Conservation (phyloP, 179 eudicot species). For the Gypsophila paniculata region DNA sequence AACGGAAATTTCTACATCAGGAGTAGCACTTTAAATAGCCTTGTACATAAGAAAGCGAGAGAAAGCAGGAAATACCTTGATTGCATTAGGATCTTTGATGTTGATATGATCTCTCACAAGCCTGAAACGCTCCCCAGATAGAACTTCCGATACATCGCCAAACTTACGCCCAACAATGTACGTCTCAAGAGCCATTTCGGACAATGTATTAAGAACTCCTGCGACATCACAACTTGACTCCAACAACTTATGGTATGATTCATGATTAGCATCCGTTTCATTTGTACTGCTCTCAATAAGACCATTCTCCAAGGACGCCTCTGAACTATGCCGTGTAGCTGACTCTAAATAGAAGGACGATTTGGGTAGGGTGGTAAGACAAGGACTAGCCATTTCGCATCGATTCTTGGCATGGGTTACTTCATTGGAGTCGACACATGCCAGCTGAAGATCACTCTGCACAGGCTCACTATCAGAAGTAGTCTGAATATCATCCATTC, state of each 20-base stretch:
- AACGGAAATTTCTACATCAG: conserved; percentile 19
- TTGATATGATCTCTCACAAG: conserved; percentile 71
- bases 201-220: conserved; percentile 32
- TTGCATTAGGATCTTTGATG: conserved; percentile 74
- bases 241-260: conserved; percentile 24
- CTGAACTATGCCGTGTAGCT: conserved; percentile 15
- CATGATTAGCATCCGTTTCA: conserved; percentile 18
- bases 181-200: conserved; percentile 47
- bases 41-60: conserved; percentile 18
- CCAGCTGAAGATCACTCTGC: conserved; percentile 11
- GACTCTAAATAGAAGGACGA: conserved; percentile 24
- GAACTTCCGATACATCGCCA: conserved; percentile 46
- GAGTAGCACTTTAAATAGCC: conserved; percentile 1
- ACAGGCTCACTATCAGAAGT: conserved; percentile 21
- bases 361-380: conserved; percentile 1
- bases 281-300: conserved; percentile 18
- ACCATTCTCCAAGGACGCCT: conserved; percentile 25
- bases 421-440: conserved; percentile 24
- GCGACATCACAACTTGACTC: conserved; percentile 26
- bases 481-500: conserved; percentile 21
- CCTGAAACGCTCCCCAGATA: conserved; percentile 41
- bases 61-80: conserved; percentile 51
- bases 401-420: conserved; percentile 13
- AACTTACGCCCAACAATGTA: conserved; percentile 78
- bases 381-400: conserved; percentile 16